A percentile compares a stretch with the other conserved stretches of the same genome.
Conservation (phyloP, 2,329 filamentous ascomycete genomes). For the Cyanodermella asteris region DNA sequence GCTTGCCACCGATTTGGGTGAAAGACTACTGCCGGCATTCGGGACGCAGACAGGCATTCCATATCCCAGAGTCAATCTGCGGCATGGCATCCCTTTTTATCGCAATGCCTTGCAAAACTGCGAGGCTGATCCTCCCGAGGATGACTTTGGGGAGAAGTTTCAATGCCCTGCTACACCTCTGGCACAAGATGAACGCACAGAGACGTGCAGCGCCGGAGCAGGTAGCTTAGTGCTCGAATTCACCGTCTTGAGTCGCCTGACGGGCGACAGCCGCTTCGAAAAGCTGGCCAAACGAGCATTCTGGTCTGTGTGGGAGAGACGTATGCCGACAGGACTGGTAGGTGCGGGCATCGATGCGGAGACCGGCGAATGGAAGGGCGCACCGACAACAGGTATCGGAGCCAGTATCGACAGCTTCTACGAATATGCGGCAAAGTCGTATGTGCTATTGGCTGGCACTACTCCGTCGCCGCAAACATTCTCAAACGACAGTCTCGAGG, state of each 20-base stretch:
- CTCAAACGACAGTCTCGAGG: slow-evolving; percentile 40
- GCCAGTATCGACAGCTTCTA: slow-evolving; percentile 97
- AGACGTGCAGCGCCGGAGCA: slow-evolving; percentile 93
- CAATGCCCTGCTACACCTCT: slow-evolving; percentile 18
- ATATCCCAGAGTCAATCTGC: slow-evolving; percentile 82
- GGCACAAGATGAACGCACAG: slow-evolving; percentile 50
- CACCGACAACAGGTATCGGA: slow-evolving; percentile 83
- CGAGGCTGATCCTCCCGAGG: no score
- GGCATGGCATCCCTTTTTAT: slow-evolving; percentile 82
- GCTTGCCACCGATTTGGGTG: slow-evolving; percentile 67
- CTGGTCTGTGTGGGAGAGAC: slow-evolving; percentile 84
- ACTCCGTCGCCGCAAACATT: slow-evolving; percentile 31
- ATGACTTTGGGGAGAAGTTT: no score
- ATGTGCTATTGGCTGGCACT: slow-evolving; percentile 69
- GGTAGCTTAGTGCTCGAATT: slow-evolving; percentile 89
- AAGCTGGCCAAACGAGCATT: slow-evolving; percentile 77
- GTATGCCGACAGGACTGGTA: slow-evolving; percentile 69
- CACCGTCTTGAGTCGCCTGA: slow-evolving; percentile 69
- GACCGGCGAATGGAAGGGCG: slow-evolving; percentile 67
- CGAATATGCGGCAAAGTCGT: slow-evolving; percentile 88
- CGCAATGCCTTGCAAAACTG: slow-evolving; percentile 59
- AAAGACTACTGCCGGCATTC: slow-evolving; percentile 75
- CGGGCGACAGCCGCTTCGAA: slow-evolving; percentile 73
- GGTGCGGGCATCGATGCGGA: slow-evolving; percentile 87
- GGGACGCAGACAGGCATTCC: slow-evolving; percentile 79